A percentile compares a stretch with the other conserved stretches of the same genome.
These are phyloP conservation scores for Adansonia madagascariensis DNA, from an alignment of 441 rosid genomes.

Conservation along the genomic window DNA sequence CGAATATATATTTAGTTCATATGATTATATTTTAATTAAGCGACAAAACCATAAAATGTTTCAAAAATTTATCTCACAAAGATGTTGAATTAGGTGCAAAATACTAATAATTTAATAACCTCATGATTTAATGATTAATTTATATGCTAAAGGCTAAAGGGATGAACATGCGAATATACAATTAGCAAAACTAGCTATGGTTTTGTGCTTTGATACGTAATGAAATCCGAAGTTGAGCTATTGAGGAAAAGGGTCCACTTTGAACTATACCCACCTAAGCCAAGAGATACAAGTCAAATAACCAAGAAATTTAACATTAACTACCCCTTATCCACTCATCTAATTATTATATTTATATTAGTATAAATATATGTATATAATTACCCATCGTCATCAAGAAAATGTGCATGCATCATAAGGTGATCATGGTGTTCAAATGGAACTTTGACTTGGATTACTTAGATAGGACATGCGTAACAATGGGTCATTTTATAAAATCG, in stretches of 20 bases:
- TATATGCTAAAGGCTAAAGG: neutral
- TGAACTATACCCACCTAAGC: slow-evolving; percentile 34
- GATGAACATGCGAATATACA: neutral
- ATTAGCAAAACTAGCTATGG: neutral
- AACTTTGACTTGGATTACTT: slow-evolving; percentile 27
- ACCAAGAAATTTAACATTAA: slow-evolving; percentile 38
- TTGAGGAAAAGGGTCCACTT: slow-evolving; percentile 38
- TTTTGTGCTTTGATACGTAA: slow-evolving; percentile 10
- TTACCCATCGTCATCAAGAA: slow-evolving; percentile 1
- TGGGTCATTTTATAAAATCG: slow-evolving; percentile 4
- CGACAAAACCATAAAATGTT: neutral
- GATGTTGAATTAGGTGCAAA: neutral
- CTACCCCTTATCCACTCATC: slow-evolving; percentile 29
- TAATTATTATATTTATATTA: neutral
- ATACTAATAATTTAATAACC: neutral
- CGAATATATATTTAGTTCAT: too few relatives aligned
- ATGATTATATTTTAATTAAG: neutral
- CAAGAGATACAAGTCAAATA: slow-evolving; percentile 46
- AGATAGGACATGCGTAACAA: slow-evolving; percentile 22
- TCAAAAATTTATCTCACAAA: neutral
- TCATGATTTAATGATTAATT: slow-evolving; percentile 10
- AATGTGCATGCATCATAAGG: slow-evolving; percentile 20
- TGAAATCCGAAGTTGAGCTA: slow-evolving; percentile 19
- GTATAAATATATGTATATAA: neutral
- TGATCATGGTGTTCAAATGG: slow-evolving; percentile 19